Percentiles rank a stretch among this genome's conserved stretches.
phyloP scores from a whole-genome alignment of 257 asterid species.

The Forsythia viridissima region DNA sequence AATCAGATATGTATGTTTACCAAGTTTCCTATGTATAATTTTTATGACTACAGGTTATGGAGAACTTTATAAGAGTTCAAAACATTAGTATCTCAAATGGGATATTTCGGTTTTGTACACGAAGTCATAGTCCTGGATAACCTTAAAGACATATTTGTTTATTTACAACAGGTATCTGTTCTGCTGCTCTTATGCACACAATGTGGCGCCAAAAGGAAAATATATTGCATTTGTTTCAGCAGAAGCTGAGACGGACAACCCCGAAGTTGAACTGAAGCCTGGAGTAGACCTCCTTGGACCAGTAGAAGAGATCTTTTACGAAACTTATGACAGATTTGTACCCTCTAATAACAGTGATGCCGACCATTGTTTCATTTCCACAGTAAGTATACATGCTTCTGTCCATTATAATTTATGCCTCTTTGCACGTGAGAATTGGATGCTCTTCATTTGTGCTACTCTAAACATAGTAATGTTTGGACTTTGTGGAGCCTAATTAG shows the following conservation, averaged over 20 bases:
- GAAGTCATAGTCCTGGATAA: neutral
- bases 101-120: neutral
- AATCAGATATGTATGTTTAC: slow-evolving; percentile 83
- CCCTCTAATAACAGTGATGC: slow-evolving; percentile 55
- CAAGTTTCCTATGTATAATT: slow-evolving; percentile 4
- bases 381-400: slow-evolving; percentile 38
- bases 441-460: neutral
- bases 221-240: slow-evolving; percentile 81
- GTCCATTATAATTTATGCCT: neutral
- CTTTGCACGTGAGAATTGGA: neutral
- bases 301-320: slow-evolving; percentile 88
- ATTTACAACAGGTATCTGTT: slow-evolving; percentile 72
- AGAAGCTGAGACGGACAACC: slow-evolving; percentile 90
- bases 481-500: neutral
- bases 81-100: neutral
- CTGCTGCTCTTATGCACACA: slow-evolving; percentile 94
- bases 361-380: slow-evolving; percentile 75
- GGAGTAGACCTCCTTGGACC: slow-evolving; percentile 92
- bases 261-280: slow-evolving; percentile 85
- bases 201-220: slow-evolving; percentile 92
- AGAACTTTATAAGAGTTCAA: neutral
- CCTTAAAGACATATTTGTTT: neutral
- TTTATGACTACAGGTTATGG: neutral
- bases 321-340: slow-evolving; percentile 73
- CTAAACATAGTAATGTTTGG: neutral